These are phyloP conservation scores for Sicyos edulis DNA, from an alignment of 306 rosid genomes.

Conservation along the genomic window DNA sequence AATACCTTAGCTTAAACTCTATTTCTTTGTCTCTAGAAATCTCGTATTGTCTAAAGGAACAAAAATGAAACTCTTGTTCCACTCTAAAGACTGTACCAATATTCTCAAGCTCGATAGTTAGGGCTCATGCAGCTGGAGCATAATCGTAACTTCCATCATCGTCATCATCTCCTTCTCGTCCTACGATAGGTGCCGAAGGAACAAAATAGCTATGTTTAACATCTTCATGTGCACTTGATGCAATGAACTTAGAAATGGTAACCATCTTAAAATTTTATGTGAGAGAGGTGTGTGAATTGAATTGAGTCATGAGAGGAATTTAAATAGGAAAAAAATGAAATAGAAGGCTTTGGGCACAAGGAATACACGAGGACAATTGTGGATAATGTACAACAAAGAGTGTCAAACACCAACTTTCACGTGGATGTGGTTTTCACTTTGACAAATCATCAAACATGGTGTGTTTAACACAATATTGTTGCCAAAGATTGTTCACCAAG, in stretches of 20 bases:
- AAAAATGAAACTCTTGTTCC: no score
- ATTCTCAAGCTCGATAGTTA: no score
- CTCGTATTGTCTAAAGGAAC: no score
- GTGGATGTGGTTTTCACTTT: not conserved
- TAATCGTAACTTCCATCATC: not conserved
- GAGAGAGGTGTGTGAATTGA: not conserved
- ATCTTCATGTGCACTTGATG: not conserved
- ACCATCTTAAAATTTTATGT: not conserved
- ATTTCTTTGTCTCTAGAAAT: no score
- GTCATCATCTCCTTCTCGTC: not conserved
- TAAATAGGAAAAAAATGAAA: not conserved
- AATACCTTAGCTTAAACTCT: no score
- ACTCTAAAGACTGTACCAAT: no score
- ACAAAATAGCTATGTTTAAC: not conserved
- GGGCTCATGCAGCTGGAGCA: slow-evolving; percentile 10
- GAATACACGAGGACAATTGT: not conserved
- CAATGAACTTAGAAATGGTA: not conserved
- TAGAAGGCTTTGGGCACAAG: not conserved
- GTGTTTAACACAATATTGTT: not conserved
- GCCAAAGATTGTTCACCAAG: no score
- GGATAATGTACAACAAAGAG: not conserved
- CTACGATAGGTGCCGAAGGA: no score
- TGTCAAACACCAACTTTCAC: not conserved
- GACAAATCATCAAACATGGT: not conserved
- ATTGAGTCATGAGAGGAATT: not conserved